Evolutionary conservation across 2,329 filamentous ascomycete species (phyloP), one percentile per base, ranked within the genome.

Genomic region (Diaporthe vexans): DNA sequence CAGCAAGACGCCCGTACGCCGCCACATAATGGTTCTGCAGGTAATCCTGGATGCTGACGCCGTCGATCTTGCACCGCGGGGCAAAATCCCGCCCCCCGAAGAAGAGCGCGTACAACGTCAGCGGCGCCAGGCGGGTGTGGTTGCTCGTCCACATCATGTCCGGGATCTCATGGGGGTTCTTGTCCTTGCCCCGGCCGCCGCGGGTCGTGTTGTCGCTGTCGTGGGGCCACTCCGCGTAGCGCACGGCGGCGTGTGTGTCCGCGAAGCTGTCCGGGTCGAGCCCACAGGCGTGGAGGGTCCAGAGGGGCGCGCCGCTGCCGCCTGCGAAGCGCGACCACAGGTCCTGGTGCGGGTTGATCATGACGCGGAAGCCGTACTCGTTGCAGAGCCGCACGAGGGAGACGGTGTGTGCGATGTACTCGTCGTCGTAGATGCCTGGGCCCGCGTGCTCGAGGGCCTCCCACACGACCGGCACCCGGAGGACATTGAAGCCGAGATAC

Each of bases 141-240:
- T 79, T 79, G 9, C 78, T 79, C n/a, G 77, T 78, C 78, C 78
- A 79, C 76, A 79, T 78, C 78, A 79, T 79, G 40, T 68, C 57
- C 51, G 78, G 78, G 37, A 76, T 78, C n/a, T 68, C 51, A 11
- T 74, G 76, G n/a, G 78, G 78, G 58, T 79, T 74, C 40, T 78
- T 78, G 13, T 77, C 73, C 40, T 73, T 59, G 19, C 54, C 54
- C 4, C 40, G 33, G 9, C 71, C 71, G 33, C 71, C 71, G 48
- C n/a, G n/a, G 1, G 24, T 26, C 21, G 17, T 21, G n/a, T 37
- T 29, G 35, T 76, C 57, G 56, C 74, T 40, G n/a, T 78, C 77
- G 4, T 52, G 24, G 11, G 78, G 78, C 77, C 77, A 79, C 56
- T 79, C 78, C 35, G 76, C 73, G n/a, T 79, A 76, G 11, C 78